Conservation (phyloP, 768 basidiomycete species). For the Boletus patriciae region DNA sequence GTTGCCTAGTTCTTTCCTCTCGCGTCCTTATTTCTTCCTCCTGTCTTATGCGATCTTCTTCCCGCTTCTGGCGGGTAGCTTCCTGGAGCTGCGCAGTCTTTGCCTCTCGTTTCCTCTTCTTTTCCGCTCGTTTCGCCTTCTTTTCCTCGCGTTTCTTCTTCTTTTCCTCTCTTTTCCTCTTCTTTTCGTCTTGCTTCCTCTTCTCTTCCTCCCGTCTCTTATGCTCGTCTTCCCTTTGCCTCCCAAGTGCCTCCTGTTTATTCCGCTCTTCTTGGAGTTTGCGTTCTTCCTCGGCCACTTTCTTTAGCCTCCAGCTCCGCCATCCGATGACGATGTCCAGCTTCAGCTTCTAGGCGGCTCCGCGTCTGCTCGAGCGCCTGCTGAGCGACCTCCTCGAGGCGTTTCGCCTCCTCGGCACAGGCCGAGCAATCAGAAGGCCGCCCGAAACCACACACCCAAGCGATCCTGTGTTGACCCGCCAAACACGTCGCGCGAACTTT, state of each 20-base stretch:
- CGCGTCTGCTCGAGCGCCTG: conserved; percentile 39
- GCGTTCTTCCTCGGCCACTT: conserved; percentile 10
- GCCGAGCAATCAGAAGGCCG: conserved; percentile 41
- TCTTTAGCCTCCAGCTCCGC: conserved; percentile 41
- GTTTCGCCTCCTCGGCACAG: conserved; percentile 43
- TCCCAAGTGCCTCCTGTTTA: conserved; percentile 36
- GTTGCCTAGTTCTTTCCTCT: too few relatives aligned
- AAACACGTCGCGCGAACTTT: conserved; percentile 40
- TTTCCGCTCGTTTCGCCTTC: too few relatives aligned
- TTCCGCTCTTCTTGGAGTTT: conserved; percentile 26
- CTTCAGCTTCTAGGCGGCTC: conserved; percentile 44
- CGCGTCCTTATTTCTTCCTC: conserved; percentile 24
- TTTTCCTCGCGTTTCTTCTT: too few relatives aligned
- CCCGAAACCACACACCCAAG: conserved; percentile 43
- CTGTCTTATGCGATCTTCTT: conserved; percentile 37
- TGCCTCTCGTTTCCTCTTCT: too few relatives aligned
- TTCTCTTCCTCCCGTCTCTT: background rate
- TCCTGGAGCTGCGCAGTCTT: background rate
- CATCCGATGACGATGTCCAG: conserved; percentile 40
- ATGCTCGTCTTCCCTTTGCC: background rate
- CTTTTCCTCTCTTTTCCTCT: background rate
- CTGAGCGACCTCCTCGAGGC: conserved; percentile 39
- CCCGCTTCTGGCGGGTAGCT: background rate
- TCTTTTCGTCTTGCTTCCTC: background rate
- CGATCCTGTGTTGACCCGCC: conserved; percentile 41